Evolutionary conservation across 495 filamentous ascomycete species (phyloP), one percentile per base, ranked within the genome.

Genomic region (Thermochaetoides thermophila): DNA sequence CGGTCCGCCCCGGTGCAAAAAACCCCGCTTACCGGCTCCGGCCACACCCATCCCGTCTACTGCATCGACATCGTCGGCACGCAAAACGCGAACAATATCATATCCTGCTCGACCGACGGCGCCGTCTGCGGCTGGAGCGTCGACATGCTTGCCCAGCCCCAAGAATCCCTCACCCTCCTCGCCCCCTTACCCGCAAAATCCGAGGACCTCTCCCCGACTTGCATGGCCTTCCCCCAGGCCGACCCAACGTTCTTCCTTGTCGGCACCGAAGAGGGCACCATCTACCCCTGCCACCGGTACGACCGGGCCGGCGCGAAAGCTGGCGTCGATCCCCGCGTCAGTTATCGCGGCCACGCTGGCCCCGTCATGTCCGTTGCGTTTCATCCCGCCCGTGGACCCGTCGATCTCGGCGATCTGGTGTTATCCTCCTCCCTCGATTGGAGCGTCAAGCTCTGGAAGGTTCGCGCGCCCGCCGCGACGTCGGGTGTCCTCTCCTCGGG

Each of bases 191-290:
- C 85, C 2, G 72, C 80, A 33, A 93, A 91, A 52, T 87, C 79
- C 3, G 89, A 97, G 56, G 89, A 96, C 46, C 69, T 96, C 9
- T 78, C 80, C n/a, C 89, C 91, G 15, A 93, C 83, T 4, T 92
- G 84, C 59, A 87, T 96, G 72, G 84, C 82, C 14, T 99, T 99
- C 63, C 91, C 89, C 5, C 71, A 87, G 46, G 78, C 83, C 1
- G 91, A 99, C 46, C 89, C 89, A 11, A 96, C 89, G 2, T 94
- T 91, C 55, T 96, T 96, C 66, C 77, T 99, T 20, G 81, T 92
- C 18, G 89, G 89, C 26, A 91, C 86, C 3, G 89, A 99, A 61
- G 86, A 96, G 64, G 89, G 89, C 19, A 71, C 78, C 35, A 94
- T 99, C 39, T 89, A 82, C 57, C 84, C 89, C 1, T 94, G 89